A percentile compares a stretch with the other conserved stretches of the same genome.
Evolutionary conservation across 2,329 filamentous ascomycete species (phyloP).

Genomic region (Curvularia eragrostidis): DNA sequence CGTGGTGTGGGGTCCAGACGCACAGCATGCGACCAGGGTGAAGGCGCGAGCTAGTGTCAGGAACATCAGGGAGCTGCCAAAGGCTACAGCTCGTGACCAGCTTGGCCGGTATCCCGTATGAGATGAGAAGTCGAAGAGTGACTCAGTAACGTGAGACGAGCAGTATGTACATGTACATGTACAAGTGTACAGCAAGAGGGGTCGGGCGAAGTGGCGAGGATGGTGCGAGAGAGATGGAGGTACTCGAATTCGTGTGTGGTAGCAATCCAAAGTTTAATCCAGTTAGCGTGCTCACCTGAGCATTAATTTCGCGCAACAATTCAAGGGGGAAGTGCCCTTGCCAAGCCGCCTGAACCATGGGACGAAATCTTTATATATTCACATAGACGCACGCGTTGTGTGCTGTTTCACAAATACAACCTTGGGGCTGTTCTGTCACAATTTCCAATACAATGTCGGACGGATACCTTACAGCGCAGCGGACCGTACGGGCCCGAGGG

Average conservation of each 20-base stretch:
- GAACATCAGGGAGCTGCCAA: background rate
- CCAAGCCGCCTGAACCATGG: constrained; percentile 14
- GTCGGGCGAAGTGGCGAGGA: background rate
- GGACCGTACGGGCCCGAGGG: background rate
- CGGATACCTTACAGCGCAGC: background rate
- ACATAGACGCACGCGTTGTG: background rate
- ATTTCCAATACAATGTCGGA: background rate
- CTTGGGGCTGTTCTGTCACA: background rate
- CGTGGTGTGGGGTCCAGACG: constrained; percentile 1
- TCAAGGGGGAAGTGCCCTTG: constrained; percentile 8
- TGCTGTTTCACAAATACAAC: background rate
- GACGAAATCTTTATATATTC: constrained; percentile 1
- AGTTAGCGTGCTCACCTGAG: constrained; percentile 18
- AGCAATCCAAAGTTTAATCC: constrained; percentile 10
- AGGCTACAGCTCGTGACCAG: background rate
- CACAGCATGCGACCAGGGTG: constrained; percentile 2
- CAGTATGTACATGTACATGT: constrained; percentile 1
- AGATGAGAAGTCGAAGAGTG: background rate
- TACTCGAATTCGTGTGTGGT: constrained; percentile 3
- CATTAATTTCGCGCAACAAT: constrained; percentile 7
- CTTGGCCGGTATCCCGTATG: too few species aligned
- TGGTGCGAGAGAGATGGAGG: constrained; percentile 4
- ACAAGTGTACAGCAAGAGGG: background rate
- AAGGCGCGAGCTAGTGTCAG: constrained; percentile 8
- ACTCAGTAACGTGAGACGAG: background rate